Percentiles rank a stretch among this genome's conserved stretches.
phyloP scores from a whole-genome alignment of 495 filamentous ascomycete species.

The Hypoxylon crocopeplum region DNA sequence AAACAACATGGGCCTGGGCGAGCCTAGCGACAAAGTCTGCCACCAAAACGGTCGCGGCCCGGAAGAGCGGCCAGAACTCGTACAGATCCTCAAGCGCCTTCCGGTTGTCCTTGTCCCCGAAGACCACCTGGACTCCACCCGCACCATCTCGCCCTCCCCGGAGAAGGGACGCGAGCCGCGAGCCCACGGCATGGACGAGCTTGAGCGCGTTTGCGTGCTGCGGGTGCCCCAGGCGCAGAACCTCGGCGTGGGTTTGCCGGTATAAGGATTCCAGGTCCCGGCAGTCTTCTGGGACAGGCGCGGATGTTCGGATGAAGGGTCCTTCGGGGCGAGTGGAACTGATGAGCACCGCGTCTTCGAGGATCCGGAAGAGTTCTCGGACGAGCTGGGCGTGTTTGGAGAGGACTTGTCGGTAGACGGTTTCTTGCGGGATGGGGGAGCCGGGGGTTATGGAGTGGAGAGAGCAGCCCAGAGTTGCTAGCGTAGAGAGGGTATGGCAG shows the following conservation, averaged over 20 bases:
- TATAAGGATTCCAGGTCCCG: neutral
- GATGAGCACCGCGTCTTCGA: slow-evolving; percentile 31
- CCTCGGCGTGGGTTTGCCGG: neutral
- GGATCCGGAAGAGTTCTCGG: slow-evolving; percentile 28
- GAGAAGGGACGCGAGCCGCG: slow-evolving; percentile 39
- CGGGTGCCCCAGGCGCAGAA: slow-evolving; percentile 2
- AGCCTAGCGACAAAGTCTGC: no score
- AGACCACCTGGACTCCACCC: slow-evolving; percentile 41
- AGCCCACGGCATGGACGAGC: slow-evolving; percentile 38
- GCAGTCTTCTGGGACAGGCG: no score
- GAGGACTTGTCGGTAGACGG: no score
- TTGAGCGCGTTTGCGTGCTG: slow-evolving; percentile 40
- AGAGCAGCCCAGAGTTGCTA: slow-evolving; percentile 9
- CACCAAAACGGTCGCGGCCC: no score
- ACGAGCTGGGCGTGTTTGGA: slow-evolving; percentile 29
- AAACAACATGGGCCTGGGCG: no score
- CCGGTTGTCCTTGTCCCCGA: slow-evolving; percentile 35
- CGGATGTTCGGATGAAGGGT: neutral
- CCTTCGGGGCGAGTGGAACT: slow-evolving; percentile 3
- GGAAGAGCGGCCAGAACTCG: slow-evolving; percentile 42
- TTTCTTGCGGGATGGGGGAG: slow-evolving; percentile 18
- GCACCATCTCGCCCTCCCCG: slow-evolving; percentile 41
- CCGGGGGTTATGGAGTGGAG: slow-evolving; percentile 23
- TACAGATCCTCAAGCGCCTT: slow-evolving; percentile 41
- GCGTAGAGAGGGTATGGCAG: no score